Conservation (phyloP, 1,284 basidiomycete species). For the Earliella scabrosa region DNA sequence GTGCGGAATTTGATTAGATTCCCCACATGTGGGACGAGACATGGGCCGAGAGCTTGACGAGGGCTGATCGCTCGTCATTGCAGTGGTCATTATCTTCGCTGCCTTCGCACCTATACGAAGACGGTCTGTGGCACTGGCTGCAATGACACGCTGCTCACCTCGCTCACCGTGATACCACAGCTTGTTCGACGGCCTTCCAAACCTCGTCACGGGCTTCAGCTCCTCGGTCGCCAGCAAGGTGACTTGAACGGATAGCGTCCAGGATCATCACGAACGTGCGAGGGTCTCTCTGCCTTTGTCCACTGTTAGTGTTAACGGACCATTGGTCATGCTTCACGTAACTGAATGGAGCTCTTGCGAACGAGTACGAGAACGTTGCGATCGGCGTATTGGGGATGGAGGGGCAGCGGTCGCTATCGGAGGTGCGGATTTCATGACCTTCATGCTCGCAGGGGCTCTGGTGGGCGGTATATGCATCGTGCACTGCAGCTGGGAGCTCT, state of each 20-base stretch:
- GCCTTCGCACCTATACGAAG: background rate
- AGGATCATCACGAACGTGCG: slow-evolving; percentile 16
- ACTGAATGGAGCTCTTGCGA: background rate
- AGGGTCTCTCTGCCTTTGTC: slow-evolving; percentile 3
- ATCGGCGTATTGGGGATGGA: slow-evolving; percentile 3
- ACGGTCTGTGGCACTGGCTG: background rate
- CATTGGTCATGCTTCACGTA: background rate
- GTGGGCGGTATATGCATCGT: background rate
- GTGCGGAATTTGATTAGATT: too few relatives aligned
- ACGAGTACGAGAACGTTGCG: background rate
- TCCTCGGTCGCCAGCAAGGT: background rate
- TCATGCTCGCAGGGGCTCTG: background rate
- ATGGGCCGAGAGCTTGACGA: background rate
- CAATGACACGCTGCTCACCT: background rate
- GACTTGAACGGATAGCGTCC: background rate
- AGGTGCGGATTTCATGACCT: slow-evolving; percentile 4
- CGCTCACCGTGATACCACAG: background rate
- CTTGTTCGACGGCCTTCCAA: background rate
- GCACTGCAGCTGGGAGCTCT: background rate
- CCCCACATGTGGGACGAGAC: background rate
- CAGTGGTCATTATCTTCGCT: background rate
- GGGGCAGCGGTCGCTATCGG: background rate
- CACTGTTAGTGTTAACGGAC: background rate
- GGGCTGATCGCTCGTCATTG: slow-evolving; percentile 9
- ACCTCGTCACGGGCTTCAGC: background rate